Evolutionary conservation across 805 yeast genomes (phyloP).

Genomic region (Saccharomycopsis lassenensis): DNA sequence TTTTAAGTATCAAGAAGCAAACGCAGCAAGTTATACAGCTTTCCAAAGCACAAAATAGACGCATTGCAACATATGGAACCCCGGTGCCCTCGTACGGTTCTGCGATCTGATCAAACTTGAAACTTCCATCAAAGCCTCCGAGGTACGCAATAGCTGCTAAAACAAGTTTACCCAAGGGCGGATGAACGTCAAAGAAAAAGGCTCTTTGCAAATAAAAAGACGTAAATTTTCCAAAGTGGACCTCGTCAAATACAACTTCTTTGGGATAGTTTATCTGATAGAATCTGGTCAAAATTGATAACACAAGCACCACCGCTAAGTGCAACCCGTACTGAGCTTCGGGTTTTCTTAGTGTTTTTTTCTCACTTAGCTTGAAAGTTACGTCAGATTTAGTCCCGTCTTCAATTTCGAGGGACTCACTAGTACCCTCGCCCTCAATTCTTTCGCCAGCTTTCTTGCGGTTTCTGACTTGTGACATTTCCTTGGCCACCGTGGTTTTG

Average conservation of each 20-base stretch:
- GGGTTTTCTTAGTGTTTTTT: too few species aligned
- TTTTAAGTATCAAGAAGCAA: conserved; percentile 75
- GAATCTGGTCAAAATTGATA: conserved; percentile 61
- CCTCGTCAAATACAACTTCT: conserved; percentile 80
- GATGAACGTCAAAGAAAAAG: conserved; percentile 93
- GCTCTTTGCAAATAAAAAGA: conserved; percentile 25
- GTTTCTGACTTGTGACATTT: too few species aligned
- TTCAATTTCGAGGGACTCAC: too few species aligned
- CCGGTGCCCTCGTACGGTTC: conserved; percentile 62
- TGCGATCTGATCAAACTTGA: conserved; percentile 86
- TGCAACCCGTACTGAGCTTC: too few species aligned
- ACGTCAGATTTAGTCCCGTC: too few species aligned
- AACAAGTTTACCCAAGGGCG: conserved; percentile 91
- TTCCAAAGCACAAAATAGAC: conserved; percentile 65
- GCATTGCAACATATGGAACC: conserved; percentile 78
- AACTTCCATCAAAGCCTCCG: conserved; percentile 80
- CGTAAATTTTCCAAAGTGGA: conserved; percentile 52
- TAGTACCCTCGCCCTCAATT: too few species aligned
- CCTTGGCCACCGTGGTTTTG: too few species aligned
- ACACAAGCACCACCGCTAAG: conserved; percentile 53
- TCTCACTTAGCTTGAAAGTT: too few species aligned
- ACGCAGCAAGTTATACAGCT: conserved; percentile 78
- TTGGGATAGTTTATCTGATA: conserved; percentile 50
- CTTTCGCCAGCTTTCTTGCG: too few species aligned
- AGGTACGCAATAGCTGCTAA: conserved; percentile 86